These are phyloP conservation scores for Penicillium mononematosum DNA, from an alignment of 495 filamentous ascomycete species.

Conservation along the genomic window DNA sequence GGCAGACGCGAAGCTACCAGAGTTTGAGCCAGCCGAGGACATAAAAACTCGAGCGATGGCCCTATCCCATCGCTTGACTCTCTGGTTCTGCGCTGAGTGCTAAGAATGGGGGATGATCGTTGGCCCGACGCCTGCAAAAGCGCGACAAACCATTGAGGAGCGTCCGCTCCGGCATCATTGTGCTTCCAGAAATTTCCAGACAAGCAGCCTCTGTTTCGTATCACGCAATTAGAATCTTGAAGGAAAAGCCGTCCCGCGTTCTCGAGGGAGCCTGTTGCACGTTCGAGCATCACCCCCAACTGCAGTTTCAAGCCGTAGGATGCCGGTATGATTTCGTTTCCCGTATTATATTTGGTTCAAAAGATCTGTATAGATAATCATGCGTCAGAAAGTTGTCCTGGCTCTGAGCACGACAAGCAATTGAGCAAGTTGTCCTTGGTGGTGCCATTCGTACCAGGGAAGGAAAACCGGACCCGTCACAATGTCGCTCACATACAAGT, in stretches of 20 bases:
- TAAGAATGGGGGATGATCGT: constrained; percentile 20
- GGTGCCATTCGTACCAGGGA: constrained; percentile 11
- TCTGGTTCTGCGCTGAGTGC: constrained; percentile 12
- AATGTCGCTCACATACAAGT: not conserved
- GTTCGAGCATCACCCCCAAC: constrained; percentile 78
- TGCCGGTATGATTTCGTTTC: constrained; percentile 22
- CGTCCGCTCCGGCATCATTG: constrained; percentile 56
- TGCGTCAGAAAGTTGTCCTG: constrained; percentile 14
- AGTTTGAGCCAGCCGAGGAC: constrained; percentile 31
- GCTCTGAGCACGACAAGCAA: not conserved
- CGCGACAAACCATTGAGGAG: constrained; percentile 46
- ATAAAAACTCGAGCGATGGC: constrained; percentile 46
- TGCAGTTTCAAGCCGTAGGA: constrained; percentile 36
- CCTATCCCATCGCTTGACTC: constrained; percentile 20
- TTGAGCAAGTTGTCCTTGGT: constrained; percentile 1
- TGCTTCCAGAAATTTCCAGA: constrained; percentile 68
- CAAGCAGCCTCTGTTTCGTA: constrained; percentile 57
- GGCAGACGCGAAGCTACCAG: constrained; percentile 24
- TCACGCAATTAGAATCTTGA: constrained; percentile 53
- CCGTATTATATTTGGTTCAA: constrained; percentile 32
- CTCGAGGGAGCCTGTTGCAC: constrained; percentile 73
- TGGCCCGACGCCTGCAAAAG: constrained; percentile 29
- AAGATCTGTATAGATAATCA: constrained; percentile 1
- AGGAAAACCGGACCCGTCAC: not conserved
- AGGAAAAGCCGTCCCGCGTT: constrained; percentile 69